Evolutionary conservation across 257 asterid species (phyloP).

Genomic region (Cruciata laevipes): DNA sequence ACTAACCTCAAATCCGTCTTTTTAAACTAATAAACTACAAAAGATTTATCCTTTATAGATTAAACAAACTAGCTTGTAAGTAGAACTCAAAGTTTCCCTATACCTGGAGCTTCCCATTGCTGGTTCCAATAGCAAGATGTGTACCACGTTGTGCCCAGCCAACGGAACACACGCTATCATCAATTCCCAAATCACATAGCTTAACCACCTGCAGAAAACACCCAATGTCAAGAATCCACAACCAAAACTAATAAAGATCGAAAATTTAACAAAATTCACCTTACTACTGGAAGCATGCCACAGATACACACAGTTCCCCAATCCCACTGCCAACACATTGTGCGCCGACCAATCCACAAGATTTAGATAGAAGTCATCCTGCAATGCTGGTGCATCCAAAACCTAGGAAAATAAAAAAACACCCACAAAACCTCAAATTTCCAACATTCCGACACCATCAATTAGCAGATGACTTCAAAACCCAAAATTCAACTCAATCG

Average conservation of each 20-base stretch:
- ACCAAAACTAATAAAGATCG: not conserved
- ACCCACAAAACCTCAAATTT: not conserved
- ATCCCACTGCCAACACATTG: slow-evolving; percentile 86
- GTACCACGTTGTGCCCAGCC: slow-evolving; percentile 93
- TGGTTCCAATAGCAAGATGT: slow-evolving; percentile 92
- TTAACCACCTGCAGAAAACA: slow-evolving; percentile 63
- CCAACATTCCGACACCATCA: not conserved
- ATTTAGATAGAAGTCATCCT: slow-evolving; percentile 91
- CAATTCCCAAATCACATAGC: slow-evolving; percentile 79
- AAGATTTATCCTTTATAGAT: not conserved
- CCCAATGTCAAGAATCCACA: not conserved
- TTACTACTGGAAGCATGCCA: slow-evolving; percentile 97
- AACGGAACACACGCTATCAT: slow-evolving; percentile 83
- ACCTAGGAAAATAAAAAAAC: slow-evolving; percentile 38
- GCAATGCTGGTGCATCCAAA: slow-evolving; percentile 92
- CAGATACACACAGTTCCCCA: slow-evolving; percentile 82
- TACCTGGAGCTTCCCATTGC: slow-evolving; percentile 93
- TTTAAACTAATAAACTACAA: not conserved
- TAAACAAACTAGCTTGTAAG: not conserved
- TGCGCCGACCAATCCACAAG: slow-evolving; percentile 95
- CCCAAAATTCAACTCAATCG: not conserved
- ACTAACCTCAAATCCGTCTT: not conserved
- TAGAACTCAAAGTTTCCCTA: not conserved
- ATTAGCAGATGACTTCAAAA: not conserved
- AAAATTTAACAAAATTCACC: slow-evolving; percentile 35